A percentile compares a stretch with the other conserved stretches of the same genome.
phyloP scores from a whole-genome alignment of 495 filamentous ascomycete genomes.

The Aeminium ludgeri region DNA sequence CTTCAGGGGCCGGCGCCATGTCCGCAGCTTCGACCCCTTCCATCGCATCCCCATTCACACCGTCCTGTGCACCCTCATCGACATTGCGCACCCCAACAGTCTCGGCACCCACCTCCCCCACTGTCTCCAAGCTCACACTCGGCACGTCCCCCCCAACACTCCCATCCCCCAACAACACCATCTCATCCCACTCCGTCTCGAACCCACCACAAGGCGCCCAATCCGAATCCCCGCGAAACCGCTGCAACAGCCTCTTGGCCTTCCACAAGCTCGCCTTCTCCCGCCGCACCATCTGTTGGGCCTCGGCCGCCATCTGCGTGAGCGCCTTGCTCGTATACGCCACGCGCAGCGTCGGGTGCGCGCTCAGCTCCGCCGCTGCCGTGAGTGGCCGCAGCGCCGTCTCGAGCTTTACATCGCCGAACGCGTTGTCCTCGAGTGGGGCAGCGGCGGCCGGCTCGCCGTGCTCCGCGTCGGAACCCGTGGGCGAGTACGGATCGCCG shows the following conservation, averaged over 20 bases:
- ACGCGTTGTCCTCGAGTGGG: constrained; percentile 48
- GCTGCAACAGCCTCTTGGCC: constrained; percentile 59
- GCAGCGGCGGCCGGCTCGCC: constrained; percentile 55
- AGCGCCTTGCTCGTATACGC: constrained; percentile 70
- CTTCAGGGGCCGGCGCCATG: constrained; percentile 1
- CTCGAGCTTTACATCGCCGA: constrained; percentile 1
- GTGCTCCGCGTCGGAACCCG: constrained; percentile 51
- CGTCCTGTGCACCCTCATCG: not conserved
- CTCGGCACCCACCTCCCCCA: not conserved
- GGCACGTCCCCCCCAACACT: constrained; percentile 1
- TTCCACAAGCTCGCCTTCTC: constrained; percentile 60
- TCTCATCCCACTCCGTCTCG: constrained; percentile 37
- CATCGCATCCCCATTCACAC: constrained; percentile 3
- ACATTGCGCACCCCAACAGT: not conserved
- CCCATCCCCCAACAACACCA: constrained; percentile 6
- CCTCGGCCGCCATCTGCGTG: constrained; percentile 56
- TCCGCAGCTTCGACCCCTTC: constrained; percentile 8
- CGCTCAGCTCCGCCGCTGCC: constrained; percentile 65
- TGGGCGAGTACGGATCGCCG: constrained; percentile 60
- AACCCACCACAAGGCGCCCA: constrained; percentile 60
- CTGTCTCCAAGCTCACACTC: constrained; percentile 5
- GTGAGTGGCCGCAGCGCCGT: constrained; percentile 67
- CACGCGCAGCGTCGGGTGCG: constrained; percentile 66
- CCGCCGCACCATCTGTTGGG: constrained; percentile 52
- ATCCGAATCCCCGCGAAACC: constrained; percentile 59